Conservation (phyloP, 164 flowering plant genomes). For the Liquidambar formosana region DNA sequence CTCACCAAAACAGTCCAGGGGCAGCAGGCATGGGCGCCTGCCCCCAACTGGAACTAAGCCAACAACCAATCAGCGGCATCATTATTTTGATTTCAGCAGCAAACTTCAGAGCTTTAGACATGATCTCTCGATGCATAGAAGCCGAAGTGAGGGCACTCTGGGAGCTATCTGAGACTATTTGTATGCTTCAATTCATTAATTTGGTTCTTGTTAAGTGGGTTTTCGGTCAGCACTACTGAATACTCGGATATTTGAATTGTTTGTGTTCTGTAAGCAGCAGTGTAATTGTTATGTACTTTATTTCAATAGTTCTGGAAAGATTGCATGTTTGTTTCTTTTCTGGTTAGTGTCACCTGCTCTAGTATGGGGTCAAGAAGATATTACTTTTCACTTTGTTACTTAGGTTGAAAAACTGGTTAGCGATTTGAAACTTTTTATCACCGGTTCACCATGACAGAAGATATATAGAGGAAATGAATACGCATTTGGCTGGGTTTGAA, state of each 20-base stretch:
- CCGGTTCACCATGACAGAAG: no score
- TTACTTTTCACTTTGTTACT: no score
- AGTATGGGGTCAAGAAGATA: no score
- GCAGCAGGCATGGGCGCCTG: conserved; percentile 41
- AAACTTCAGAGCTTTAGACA: conserved; percentile 29
- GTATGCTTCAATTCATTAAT: neutral
- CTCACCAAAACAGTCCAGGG: conserved; percentile 48
- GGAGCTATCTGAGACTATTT: conserved; percentile 35
- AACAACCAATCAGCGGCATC: conserved; percentile 26
- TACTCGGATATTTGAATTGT: neutral
- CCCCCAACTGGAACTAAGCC: conserved; percentile 55
- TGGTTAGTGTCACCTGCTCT: no score
- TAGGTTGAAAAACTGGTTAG: no score
- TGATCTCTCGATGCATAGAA: conserved; percentile 53
- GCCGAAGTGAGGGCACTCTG: conserved; percentile 75
- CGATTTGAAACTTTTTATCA: no score
- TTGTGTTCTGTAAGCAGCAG: no score
- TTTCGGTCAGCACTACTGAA: neutral
- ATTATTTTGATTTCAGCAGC: conserved; percentile 35
- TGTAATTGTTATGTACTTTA: no score
- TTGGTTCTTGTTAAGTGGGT: neutral
- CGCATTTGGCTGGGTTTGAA: no score
- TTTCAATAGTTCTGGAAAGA: no score
- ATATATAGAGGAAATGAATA: no score
- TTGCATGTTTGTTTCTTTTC: neutral